phyloP scores from a whole-genome alignment of 1,284 basidiomycete genomes.

The Xerocomus amazonicus region DNA sequence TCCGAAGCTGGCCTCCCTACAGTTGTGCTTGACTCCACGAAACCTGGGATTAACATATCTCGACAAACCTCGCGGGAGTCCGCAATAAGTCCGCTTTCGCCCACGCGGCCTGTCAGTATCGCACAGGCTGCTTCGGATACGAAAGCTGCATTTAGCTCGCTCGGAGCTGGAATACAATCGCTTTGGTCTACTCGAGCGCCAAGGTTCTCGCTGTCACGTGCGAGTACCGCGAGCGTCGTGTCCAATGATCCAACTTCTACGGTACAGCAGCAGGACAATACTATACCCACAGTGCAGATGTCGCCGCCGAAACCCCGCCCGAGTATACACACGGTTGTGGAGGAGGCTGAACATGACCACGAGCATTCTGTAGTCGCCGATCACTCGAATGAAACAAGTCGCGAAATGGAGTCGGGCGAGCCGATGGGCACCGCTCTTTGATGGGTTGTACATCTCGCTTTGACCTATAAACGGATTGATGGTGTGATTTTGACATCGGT shows the following conservation, averaged over 20 bases:
- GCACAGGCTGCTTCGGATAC: constrained; percentile 34
- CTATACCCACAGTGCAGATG: constrained; percentile 8
- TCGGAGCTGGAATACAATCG: constrained; percentile 62
- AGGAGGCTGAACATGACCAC: constrained; percentile 21
- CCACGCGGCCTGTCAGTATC: constrained; percentile 31
- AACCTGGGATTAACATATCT: constrained; percentile 25
- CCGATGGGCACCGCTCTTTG: constrained; percentile 31
- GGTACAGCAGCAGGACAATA: constrained; percentile 4
- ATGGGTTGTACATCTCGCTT: constrained; percentile 5
- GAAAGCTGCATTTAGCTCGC: constrained; percentile 40
- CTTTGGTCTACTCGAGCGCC: constrained; percentile 46
- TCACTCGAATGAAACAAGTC: constrained; percentile 4
- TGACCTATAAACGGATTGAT: background rate
- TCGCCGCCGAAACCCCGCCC: constrained; percentile 15
- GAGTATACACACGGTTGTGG: constrained; percentile 25
- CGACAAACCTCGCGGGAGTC: constrained; percentile 31
- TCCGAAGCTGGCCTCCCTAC: constrained; percentile 39
- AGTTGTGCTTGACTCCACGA: constrained; percentile 24
- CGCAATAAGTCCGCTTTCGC: constrained; percentile 19
- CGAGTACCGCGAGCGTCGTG: constrained; percentile 22
- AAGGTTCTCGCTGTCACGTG: constrained; percentile 36
- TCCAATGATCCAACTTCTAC: constrained; percentile 21
- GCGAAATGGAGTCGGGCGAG: constrained; percentile 15
- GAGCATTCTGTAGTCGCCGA: constrained; percentile 2
- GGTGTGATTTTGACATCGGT: background rate